Evolutionary conservation across 495 filamentous ascomycete genomes (phyloP), one percentile per base, ranked within the genome.

Genomic region (Niebla homalea): DNA sequence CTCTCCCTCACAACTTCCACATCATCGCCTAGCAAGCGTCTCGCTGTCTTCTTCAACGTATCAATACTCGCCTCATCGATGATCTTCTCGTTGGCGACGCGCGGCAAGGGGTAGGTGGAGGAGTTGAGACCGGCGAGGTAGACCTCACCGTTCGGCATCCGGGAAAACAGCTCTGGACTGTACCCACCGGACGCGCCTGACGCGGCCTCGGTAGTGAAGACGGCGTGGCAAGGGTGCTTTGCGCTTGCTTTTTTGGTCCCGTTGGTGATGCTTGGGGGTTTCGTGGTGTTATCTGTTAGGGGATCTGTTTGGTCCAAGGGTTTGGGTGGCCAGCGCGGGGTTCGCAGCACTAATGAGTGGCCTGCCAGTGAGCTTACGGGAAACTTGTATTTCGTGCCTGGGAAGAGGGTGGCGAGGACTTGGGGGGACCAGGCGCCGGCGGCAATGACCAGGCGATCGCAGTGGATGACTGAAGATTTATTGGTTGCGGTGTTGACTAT

Each of bases 71-170:
- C 55, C 3, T 54, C 55, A 29, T 76, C 64, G 14, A 73, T 59
- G 49, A 64, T 61, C 2, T 70, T 57, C 36, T 76, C 69, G 5
- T 72, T 74, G n/a, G 77, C 66, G 4, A 73, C 52, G 4, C 64
- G 60, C 1, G 84, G 84, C 11, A 90, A 65, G 0, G 73, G 70
- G 10, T 85, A 67, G 0, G 57, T 59, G 0, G 69, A 58, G 10
- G 66, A 74, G 60, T 92, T 92, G 18, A 89, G 58, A 0, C 86
- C 86, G 0, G 82, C 84, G 52, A 92, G 65, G 58, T 87, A 89
- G 14, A 89, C 78, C 44, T 87, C 74, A 0, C 74, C 77, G 2
- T 76, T 74, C 12, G 67, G 56, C 3, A 74, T 51, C 5, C 85
- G 71, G 3, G 77, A 78, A 62, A 87, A 88, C 7, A 87, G 67